Evolutionary conservation across 139 green algal species (phyloP), one percentile per base, ranked within the genome.

Genomic region (Closterium sp.): DNA sequence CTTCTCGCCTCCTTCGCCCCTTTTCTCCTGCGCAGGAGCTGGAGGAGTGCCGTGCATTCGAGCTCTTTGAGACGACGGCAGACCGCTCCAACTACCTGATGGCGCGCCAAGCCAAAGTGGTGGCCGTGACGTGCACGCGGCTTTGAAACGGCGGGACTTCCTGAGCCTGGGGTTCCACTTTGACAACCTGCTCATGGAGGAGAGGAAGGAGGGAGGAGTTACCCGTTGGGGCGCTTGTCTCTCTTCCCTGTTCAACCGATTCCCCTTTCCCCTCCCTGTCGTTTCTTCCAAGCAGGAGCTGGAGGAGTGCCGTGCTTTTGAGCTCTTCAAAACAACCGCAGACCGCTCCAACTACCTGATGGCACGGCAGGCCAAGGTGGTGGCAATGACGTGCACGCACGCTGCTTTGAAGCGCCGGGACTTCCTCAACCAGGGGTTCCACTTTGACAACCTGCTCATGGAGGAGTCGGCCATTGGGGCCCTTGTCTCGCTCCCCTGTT

Each of bases 341-440:
- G 97, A 99, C 94, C 95, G 98, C 5, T 95, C 98, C 30, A 98
- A 98, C 95, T 99, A 99, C 96, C 95, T 99, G 86, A 97, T 98
- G 92, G 99, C 97, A 2, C 97, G 98, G 94, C 97, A 99, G 95
- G 97, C 97, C 90, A 99, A 99, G 96, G 97, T 99, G 73, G 97
- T 99, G 94, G 98, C 98, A 24, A 99, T 99, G 98, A 99, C 98
- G n/a, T n/a, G n/a, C n/a, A n/a, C n/a, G n/a, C n/a, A n/a, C n/a
- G n/a, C n/a, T n/a, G n/a, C n/a, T n/a, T n/a, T n/a, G n/a, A n/a
- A n/a, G n/a, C n/a, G n/a, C n/a, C n/a, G n/a, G n/a, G n/a, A n/a
- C n/a, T n/a, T n/a, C n/a, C n/a, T n/a, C n/a, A n/a, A n/a, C n/a
- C n/a, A n/a, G n/a, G n/a, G n/a, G n/a, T n/a, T n/a, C n/a, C n/a